Percentiles rank a stretch among this genome's conserved stretches.
Conservation (phyloP, 2,329 filamentous ascomycete species). For the Phaeosphaeriaceae sp. region DNA sequence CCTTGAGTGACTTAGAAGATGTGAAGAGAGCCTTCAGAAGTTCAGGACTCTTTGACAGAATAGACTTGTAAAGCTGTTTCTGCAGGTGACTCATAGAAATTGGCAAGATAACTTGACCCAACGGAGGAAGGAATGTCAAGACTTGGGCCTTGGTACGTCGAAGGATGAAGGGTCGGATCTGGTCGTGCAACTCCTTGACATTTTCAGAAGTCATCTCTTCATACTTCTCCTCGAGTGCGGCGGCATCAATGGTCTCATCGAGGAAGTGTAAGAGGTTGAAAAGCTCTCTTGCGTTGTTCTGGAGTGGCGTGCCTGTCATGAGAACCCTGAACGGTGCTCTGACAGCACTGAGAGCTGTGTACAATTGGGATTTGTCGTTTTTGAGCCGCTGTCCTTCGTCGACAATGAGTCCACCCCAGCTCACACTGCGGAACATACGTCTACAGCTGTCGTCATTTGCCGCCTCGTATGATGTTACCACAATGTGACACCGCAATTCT, state of each 20-base stretch:
- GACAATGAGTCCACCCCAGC: slow-evolving; percentile 88
- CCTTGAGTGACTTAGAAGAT: slow-evolving; percentile 64
- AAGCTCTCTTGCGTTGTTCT: slow-evolving; percentile 93
- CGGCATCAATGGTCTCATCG: slow-evolving; percentile 74
- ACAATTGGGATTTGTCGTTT: slow-evolving; percentile 86
- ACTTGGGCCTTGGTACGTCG: slow-evolving; percentile 89
- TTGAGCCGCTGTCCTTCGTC: slow-evolving; percentile 97
- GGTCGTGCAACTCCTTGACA: slow-evolving; percentile 77
- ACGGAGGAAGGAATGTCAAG: slow-evolving; percentile 87
- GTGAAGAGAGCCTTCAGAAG: slow-evolving; percentile 88
- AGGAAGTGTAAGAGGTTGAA: slow-evolving; percentile 98
- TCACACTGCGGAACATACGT: slow-evolving; percentile 70
- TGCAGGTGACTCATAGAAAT: slow-evolving; percentile 95
- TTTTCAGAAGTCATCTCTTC: slow-evolving; percentile 82
- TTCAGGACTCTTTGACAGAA: slow-evolving; percentile 87
- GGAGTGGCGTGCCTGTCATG: slow-evolving; percentile 86
- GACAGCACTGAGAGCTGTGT: slow-evolving; percentile 74
- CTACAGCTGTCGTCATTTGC: slow-evolving; percentile 75
- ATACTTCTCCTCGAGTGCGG: slow-evolving; percentile 76
- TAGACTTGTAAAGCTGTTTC: slow-evolving; percentile 92
- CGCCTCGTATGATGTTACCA: slow-evolving; percentile 94
- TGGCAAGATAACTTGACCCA: slow-evolving; percentile 93
- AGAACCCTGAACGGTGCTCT: slow-evolving; percentile 84
- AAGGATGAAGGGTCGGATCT: slow-evolving; percentile 76
- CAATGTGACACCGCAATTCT: slow-evolving; percentile 84